A percentile compares a stretch with the other conserved stretches of the same genome.
phyloP scores from a whole-genome alignment of 1,139 yeast species.

The Hanseniaspora gamundiae region DNA sequence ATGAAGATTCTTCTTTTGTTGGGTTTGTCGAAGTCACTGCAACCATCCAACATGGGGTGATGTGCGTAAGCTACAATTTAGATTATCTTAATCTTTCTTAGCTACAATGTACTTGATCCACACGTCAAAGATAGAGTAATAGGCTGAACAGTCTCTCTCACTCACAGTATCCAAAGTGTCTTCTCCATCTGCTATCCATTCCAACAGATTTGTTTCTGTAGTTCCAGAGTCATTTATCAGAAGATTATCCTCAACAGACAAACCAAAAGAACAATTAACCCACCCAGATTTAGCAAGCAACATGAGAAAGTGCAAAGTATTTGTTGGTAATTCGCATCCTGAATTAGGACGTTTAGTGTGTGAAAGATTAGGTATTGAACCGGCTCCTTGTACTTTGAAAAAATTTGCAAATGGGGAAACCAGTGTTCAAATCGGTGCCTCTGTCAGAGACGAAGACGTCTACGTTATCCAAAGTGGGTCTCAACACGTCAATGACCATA shows the following conservation, averaged over 20 bases:
- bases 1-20: no score
- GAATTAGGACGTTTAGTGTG: conserved; percentile 86
- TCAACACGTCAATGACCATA: conserved; percentile 80
- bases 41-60: no score
- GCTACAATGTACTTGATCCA: no score
- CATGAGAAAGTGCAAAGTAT: conserved; percentile 95
- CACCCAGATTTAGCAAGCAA: neutral
- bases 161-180: neutral
- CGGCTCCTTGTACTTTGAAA: conserved; percentile 86
- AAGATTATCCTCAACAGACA: conserved; percentile 6
- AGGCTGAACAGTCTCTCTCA: no score
- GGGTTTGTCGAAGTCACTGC: no score
- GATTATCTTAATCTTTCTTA: no score
- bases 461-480: conserved; percentile 93
- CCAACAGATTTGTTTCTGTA: conserved; percentile 7
- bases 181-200: neutral
- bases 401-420: conserved; percentile 97
- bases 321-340: conserved; percentile 94
- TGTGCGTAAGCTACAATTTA: no score
- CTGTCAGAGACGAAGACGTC: conserved; percentile 93
- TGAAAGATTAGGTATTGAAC: conserved; percentile 79
- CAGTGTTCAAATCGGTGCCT: conserved; percentile 86
- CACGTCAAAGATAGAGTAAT: no score
- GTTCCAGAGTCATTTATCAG: conserved; percentile 8
- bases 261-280: neutral